phyloP scores from a whole-genome alignment of 2,329 filamentous ascomycete species.

The Sphaerulina populicola region DNA sequence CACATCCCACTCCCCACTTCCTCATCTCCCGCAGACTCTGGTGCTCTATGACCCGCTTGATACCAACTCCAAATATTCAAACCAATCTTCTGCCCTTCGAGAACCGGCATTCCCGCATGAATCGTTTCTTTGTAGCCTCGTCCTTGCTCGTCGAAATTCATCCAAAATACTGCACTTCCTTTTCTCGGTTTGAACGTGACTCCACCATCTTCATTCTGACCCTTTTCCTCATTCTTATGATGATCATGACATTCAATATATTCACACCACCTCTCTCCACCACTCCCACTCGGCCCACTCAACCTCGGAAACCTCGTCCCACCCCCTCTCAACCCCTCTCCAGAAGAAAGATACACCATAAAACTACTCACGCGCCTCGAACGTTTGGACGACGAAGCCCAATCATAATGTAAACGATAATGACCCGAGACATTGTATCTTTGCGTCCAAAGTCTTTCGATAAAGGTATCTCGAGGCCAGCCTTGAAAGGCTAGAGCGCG shows the following conservation, averaged over 20 bases:
- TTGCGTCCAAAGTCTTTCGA: constrained; percentile 55
- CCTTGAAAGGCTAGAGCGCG: constrained; percentile 53
- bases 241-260: constrained; percentile 47
- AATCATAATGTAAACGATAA: constrained; percentile 54
- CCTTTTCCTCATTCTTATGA: constrained; percentile 19
- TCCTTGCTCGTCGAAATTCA: constrained; percentile 50
- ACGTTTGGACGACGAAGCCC: constrained; percentile 35
- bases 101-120: constrained; percentile 54
- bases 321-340: constrained; percentile 46
- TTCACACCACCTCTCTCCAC: constrained; percentile 44
- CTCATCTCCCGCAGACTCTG: neutral
- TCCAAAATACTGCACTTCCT: constrained; percentile 56
- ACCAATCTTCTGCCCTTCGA: constrained; percentile 51
- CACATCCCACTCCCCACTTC: neutral
- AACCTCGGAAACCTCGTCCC: constrained; percentile 54
- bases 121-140: constrained; percentile 51
- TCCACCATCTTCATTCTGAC: constrained; percentile 33
- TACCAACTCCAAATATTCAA: constrained; percentile 35
- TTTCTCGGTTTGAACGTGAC: constrained; percentile 51
- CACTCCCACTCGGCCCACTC: constrained; percentile 33
- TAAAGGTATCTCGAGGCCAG: constrained; percentile 50
- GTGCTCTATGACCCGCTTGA: constrained; percentile 7
- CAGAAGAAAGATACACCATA: constrained; percentile 50
- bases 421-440: constrained; percentile 51
- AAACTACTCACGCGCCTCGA: constrained; percentile 47